phyloP scores from a whole-genome alignment of 169 alveolate genomes.

The Ichthyophthirius multifiliis region DNA sequence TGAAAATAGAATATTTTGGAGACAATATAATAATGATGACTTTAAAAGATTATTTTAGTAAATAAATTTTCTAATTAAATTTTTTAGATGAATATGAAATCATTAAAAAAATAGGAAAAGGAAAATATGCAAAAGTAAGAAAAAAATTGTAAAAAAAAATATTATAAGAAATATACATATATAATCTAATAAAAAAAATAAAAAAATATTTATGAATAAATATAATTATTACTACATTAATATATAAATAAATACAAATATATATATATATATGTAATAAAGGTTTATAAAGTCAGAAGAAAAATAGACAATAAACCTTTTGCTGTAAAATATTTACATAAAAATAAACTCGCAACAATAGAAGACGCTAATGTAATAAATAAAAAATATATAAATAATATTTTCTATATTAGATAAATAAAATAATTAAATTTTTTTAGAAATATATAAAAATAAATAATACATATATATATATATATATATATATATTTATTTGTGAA shows the following conservation, averaged over 20 bases:
- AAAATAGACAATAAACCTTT: background rate
- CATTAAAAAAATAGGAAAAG: background rate
- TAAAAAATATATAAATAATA: background rate
- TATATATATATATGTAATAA: too few relatives aligned
- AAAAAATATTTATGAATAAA: too few relatives aligned
- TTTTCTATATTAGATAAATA: too few relatives aligned
- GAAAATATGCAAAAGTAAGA: constrained; percentile 17
- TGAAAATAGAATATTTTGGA: constrained; percentile 12
- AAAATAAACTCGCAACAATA: background rate
- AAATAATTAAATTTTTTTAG: too few relatives aligned
- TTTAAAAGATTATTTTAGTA: background rate
- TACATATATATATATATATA: too few relatives aligned
- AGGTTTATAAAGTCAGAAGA: constrained; percentile 1
- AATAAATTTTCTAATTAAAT: background rate
- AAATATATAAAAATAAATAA: too few relatives aligned
- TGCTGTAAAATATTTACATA: constrained; percentile 18
- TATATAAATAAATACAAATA: too few relatives aligned
- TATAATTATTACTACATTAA: too few relatives aligned
- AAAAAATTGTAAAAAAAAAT: too few relatives aligned
- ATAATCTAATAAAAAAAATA: too few relatives aligned
- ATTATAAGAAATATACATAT: too few relatives aligned
- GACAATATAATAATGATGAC: background rate
- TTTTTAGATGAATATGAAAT: constrained; percentile 6
- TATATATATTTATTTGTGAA: too few relatives aligned
- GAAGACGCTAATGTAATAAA: background rate